phyloP scores from a whole-genome alignment of 2,329 filamentous ascomycete genomes.

The Curvularia hawaiiensis region DNA sequence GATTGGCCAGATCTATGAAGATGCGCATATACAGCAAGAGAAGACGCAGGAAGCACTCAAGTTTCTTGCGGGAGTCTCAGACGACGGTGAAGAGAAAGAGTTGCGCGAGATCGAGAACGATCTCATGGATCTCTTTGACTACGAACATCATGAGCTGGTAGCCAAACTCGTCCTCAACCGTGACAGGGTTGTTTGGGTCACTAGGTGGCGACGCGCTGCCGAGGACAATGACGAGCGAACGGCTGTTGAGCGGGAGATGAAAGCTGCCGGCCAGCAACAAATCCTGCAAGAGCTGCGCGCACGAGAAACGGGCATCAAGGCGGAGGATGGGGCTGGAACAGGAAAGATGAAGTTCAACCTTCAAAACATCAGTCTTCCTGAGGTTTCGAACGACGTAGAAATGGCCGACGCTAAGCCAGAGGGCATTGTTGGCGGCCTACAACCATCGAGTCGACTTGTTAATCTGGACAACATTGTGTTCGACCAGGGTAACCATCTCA shows the following conservation, averaged over 20 bases:
- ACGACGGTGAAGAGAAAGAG: slow-evolving; percentile 79
- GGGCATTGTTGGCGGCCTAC: slow-evolving; percentile 76
- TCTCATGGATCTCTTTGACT: slow-evolving; percentile 97
- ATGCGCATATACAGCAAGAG: slow-evolving; percentile 90
- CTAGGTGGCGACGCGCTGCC: slow-evolving; percentile 80
- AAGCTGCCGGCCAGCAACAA: slow-evolving; percentile 80
- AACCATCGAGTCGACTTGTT: slow-evolving; percentile 85
- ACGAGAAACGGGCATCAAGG: slow-evolving; percentile 64
- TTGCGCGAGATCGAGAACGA: slow-evolving; percentile 97
- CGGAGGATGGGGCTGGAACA: slow-evolving; percentile 59
- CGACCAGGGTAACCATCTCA: slow-evolving; percentile 96
- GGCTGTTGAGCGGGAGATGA: slow-evolving; percentile 87
- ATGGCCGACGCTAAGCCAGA: slow-evolving; percentile 50
- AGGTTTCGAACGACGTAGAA: slow-evolving; percentile 55
- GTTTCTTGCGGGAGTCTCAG: slow-evolving; percentile 77
- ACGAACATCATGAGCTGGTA: slow-evolving; percentile 92
- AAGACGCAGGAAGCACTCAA: slow-evolving; percentile 86
- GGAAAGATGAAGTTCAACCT: slow-evolving; percentile 82
- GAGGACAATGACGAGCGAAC: slow-evolving; percentile 74
- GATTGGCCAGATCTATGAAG: slow-evolving; percentile 84
- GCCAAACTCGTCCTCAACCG: slow-evolving; percentile 89
- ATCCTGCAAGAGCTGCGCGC: slow-evolving; percentile 89
- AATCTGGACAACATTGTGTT: slow-evolving; percentile 97
- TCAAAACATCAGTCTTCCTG: slow-evolving; percentile 85
- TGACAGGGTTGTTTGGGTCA: slow-evolving; percentile 95